A percentile compares a stretch with the other conserved stretches of the same genome.
Conservation (phyloP, 129 eudicot genomes). For the Arctium lappa region DNA sequence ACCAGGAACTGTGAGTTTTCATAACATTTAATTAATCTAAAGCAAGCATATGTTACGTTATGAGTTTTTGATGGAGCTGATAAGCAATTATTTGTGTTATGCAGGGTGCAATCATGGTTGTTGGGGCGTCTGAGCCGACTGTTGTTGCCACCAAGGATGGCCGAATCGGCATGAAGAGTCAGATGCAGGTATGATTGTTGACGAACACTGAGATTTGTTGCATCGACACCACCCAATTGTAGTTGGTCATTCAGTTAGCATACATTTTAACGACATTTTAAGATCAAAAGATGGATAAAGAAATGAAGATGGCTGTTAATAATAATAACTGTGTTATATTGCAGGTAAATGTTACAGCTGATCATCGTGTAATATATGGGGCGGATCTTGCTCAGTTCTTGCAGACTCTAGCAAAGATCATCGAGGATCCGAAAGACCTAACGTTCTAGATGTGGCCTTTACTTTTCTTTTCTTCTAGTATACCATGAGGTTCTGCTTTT, state of each 20-base stretch:
- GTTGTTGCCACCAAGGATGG: conserved; percentile 96
- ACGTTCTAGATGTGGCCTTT: conserved; percentile 48
- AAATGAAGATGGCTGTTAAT: too few species aligned
- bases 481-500: conserved; percentile 18
- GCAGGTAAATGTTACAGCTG: too few species aligned
- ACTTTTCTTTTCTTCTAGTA: conserved; percentile 11
- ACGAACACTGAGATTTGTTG: neutral
- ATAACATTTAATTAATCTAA: neutral
- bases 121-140: conserved; percentile 89
- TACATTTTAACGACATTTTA: neutral
- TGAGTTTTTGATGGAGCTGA: neutral
- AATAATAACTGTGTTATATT: neutral
- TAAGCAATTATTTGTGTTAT: neutral
- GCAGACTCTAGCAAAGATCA: too few species aligned
- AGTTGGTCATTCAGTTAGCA: neutral
- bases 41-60: neutral
- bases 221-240: neutral
- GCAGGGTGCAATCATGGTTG: conserved; percentile 99
- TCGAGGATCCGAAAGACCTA: conserved; percentile 79
- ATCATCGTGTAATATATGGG: too few species aligned
- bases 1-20: conserved; percentile 91
- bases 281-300: neutral
- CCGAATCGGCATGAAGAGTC: conserved; percentile 84
- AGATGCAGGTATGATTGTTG: conserved; percentile 69
- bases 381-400: too few species aligned